Evolutionary conservation across 2,329 filamentous ascomycete genomes (phyloP).

Genomic region (Aplosporella prunicola): DNA sequence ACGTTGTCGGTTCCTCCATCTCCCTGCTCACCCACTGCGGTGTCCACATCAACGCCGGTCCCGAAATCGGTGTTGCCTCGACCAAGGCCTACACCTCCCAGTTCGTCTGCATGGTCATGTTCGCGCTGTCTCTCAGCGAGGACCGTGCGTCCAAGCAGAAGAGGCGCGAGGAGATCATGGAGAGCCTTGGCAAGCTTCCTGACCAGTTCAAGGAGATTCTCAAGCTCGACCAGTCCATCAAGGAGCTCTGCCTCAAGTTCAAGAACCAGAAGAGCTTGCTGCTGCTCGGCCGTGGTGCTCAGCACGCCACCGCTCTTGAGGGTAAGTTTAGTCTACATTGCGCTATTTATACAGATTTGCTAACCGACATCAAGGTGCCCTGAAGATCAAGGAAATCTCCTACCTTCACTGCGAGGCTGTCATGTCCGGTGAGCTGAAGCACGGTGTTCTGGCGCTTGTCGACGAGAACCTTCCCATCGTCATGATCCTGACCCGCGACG

Average conservation of each 20-base stretch:
- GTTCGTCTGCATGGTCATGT: constrained; percentile 99
- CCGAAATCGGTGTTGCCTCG: constrained; percentile 96
- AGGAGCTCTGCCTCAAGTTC: constrained; percentile 87
- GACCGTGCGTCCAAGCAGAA: constrained; percentile 91
- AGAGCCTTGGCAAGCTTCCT: constrained; percentile 78
- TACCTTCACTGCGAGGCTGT: constrained; percentile 99
- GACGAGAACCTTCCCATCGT: constrained; percentile 98
- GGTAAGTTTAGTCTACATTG: constrained; percentile 37
- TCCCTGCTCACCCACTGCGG: constrained; percentile 98
- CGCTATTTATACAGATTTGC: constrained; percentile 5
- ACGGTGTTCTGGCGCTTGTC: constrained; percentile 92
- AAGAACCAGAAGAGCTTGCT: constrained; percentile 96
- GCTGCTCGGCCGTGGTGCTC: constrained; percentile 85
- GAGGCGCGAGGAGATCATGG: constrained; percentile 91
- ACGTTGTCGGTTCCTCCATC: constrained; percentile 96
- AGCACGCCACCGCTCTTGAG: constrained; percentile 95
- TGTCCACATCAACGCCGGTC: constrained; percentile 98
- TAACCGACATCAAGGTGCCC: constrained; percentile 48
- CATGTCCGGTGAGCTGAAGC: constrained; percentile 99
- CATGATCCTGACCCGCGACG: constrained; percentile 96
- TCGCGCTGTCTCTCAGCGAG: constrained; percentile 89
- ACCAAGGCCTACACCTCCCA: constrained; percentile 99
- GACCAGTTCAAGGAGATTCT: constrained; percentile 87
- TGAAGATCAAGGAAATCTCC: constrained; percentile 99
- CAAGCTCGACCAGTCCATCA: constrained; percentile 85